Conservation (phyloP, 2,329 filamentous ascomycete species). For the Dactylellina sp. region DNA sequence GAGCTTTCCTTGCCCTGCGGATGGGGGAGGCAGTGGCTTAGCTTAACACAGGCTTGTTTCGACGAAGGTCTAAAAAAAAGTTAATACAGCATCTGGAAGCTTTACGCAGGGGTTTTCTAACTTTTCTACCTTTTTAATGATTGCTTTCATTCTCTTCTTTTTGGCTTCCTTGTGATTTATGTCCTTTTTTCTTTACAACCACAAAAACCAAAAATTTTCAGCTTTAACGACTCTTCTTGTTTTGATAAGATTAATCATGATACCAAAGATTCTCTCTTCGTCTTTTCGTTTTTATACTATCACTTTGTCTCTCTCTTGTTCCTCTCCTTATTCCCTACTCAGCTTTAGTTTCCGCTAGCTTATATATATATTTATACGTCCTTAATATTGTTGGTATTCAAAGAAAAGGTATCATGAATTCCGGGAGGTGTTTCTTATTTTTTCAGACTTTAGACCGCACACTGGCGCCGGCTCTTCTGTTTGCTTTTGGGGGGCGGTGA, state of each 20-base stretch:
- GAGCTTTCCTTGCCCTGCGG: constrained; percentile 86
- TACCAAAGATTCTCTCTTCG: constrained; percentile 55
- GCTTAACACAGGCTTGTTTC: constrained; percentile 17
- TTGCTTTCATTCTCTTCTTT: constrained; percentile 10
- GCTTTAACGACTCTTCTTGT: constrained; percentile 15
- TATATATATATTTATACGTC: constrained; percentile 5
- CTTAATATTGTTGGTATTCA: constrained; percentile 7
- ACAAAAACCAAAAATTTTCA: background rate
- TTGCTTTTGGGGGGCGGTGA: background rate
- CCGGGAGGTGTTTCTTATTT: background rate
- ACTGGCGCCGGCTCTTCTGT: constrained; percentile 10
- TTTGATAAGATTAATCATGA: constrained; percentile 56
- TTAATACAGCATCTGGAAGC: constrained; percentile 37
- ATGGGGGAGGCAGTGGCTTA: constrained; percentile 74
- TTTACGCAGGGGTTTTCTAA: background rate
- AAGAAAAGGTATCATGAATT: constrained; percentile 1
- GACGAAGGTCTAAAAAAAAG: constrained; percentile 18
- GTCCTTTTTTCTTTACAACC: background rate
- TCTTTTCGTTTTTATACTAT: constrained; percentile 2
- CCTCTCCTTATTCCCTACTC: background rate
- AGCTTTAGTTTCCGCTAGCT: constrained; percentile 1
- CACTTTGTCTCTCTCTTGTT: constrained; percentile 13
- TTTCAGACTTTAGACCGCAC: constrained; percentile 5
- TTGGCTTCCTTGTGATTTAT: constrained; percentile 19
- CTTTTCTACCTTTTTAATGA: constrained; percentile 6